A percentile compares a stretch with the other conserved stretches of the same genome.
Evolutionary conservation across 1,139 yeast genomes (phyloP).

Genomic region (Kodamaea alishanica): DNA sequence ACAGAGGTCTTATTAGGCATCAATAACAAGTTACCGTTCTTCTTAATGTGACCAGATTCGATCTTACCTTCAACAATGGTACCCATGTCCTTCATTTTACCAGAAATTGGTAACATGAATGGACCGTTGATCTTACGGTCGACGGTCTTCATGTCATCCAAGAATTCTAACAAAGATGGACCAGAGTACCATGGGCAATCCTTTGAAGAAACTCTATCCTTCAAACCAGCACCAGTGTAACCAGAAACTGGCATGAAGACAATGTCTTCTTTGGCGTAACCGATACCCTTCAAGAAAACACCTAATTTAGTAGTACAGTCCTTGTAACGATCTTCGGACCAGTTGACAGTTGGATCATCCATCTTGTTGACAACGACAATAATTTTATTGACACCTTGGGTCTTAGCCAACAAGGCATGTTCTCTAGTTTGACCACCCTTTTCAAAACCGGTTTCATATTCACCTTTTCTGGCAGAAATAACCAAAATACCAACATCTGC

Average conservation of each 20-base stretch:
- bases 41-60: conserved; percentile 89
- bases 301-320: conserved; percentile 88
- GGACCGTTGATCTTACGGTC: conserved; percentile 91
- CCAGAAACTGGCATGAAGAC: conserved; percentile 97
- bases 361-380: conserved; percentile 94
- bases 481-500: conserved; percentile 97
- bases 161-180: conserved; percentile 84
- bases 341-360: conserved; percentile 95
- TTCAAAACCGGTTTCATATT: conserved; percentile 98
- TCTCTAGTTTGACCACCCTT: conserved; percentile 99
- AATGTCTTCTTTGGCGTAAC: conserved; percentile 83
- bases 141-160: conserved; percentile 77
- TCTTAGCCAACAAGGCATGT: conserved; percentile 95
- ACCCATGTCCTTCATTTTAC: conserved; percentile 95
- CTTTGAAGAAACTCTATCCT: conserved; percentile 68
- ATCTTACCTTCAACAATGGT: conserved; percentile 97
- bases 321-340: conserved; percentile 95
- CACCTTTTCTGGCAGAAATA: conserved; percentile 98
- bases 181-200: conserved; percentile 94
- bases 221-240: conserved; percentile 94
- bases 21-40: conserved; percentile 68
- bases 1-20: conserved; percentile 89
- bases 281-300: conserved; percentile 80
- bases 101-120: conserved; percentile 92
- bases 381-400: conserved; percentile 94